These are phyloP conservation scores for Urochloa ruziziensis DNA, from an alignment of 176 grass and related monocot species.

Conservation along the genomic window DNA sequence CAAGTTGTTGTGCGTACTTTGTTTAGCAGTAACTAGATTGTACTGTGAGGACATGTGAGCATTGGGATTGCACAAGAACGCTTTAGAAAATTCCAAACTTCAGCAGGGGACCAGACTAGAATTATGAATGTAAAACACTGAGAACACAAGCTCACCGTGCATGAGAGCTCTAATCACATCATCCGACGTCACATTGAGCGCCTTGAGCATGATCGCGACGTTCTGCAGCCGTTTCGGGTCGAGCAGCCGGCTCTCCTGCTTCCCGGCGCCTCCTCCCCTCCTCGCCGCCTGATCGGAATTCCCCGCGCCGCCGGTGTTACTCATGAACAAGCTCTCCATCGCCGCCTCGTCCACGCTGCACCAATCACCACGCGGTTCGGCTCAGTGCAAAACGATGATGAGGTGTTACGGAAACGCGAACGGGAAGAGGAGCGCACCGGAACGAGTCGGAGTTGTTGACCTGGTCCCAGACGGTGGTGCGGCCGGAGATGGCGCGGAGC, in stretches of 20 bases:
- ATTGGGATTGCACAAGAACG: conserved; percentile 35
- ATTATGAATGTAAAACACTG: conserved; percentile 1
- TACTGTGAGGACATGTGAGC: conserved; percentile 35
- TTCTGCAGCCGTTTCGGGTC: conserved; percentile 73
- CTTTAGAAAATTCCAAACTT: conserved; percentile 14
- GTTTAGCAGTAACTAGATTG: conserved; percentile 38
- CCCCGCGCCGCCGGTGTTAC: conserved; percentile 4
- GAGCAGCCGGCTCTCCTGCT: conserved; percentile 56
- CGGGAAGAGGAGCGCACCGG: conserved; percentile 12
- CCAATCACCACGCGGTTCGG: background rate
- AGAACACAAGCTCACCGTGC: conserved; percentile 45
- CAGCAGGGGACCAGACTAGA: conserved; percentile 17
- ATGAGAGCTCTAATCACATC: conserved; percentile 56
- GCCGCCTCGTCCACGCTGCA: conserved; percentile 70
- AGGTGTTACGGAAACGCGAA: background rate
- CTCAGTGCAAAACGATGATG: background rate
- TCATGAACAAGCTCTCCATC: conserved; percentile 67
- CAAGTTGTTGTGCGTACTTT: conserved; percentile 4
- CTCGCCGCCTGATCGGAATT: conserved; percentile 9
- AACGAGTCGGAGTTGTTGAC: conserved; percentile 60
- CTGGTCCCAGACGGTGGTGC: conserved; percentile 60
- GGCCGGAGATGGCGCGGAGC: conserved; percentile 51
- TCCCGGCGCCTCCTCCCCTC: conserved; percentile 7
- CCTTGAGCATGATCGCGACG: conserved; percentile 72
- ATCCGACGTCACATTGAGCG: conserved; percentile 55